phyloP scores from a whole-genome alignment of 2,329 filamentous ascomycete genomes.

The Cladophialophora chaetospira region DNA sequence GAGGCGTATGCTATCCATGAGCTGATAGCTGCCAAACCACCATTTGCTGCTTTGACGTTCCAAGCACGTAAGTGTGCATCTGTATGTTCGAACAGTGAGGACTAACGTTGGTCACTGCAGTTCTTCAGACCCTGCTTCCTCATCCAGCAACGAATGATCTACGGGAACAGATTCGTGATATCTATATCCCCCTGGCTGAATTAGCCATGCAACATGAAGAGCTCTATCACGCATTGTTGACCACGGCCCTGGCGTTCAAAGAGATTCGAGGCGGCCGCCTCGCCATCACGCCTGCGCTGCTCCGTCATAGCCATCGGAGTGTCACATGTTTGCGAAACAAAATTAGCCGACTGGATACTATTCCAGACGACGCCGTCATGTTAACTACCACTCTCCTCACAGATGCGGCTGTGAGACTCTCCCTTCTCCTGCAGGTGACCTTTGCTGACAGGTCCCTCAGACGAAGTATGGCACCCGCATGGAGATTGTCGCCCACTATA shows the following conservation, averaged over 20 bases:
- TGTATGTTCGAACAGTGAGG: neutral
- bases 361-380: constrained; percentile 12
- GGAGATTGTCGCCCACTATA: constrained; percentile 1
- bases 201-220: constrained; percentile 7
- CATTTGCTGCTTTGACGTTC: neutral
- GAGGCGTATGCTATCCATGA: neutral
- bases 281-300: neutral
- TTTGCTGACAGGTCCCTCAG: neutral
- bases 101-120: neutral
- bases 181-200: neutral
- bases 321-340: constrained; percentile 1
- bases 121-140: neutral
- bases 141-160: neutral
- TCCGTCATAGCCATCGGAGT: neutral
- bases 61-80: neutral
- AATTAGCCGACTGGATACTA: neutral
- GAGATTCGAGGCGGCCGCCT: neutral
- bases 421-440: neutral
- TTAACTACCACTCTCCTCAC: constrained; percentile 3
- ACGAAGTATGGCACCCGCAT: constrained; percentile 5
- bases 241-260: constrained; percentile 1
- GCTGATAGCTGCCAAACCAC: neutral
- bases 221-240: constrained; percentile 7
- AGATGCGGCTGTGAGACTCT: constrained; percentile 5
- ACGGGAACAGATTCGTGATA: neutral